phyloP scores from a whole-genome alignment of 805 yeast species.

The Pichia nanzhaoensis region DNA sequence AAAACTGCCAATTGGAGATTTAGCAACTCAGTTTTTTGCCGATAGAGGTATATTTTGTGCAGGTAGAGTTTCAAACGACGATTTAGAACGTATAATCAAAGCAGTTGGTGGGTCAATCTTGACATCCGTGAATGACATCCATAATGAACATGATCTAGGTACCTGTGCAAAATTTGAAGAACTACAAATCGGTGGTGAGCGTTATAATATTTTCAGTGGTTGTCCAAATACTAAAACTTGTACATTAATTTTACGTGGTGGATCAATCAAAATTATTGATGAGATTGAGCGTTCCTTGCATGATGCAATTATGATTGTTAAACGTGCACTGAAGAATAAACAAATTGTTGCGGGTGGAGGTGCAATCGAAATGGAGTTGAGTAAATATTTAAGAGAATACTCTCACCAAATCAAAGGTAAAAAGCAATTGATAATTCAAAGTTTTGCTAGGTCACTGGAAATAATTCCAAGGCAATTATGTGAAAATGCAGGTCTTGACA shows the following conservation, averaged over 20 bases:
- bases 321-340: conserved; percentile 84
- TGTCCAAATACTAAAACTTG: conserved; percentile 91
- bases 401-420: conserved; percentile 89
- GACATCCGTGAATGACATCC: conserved; percentile 66
- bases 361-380: conserved; percentile 96
- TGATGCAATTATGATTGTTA: conserved; percentile 98
- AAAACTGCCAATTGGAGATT: conserved; percentile 93
- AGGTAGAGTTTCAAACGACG: conserved; percentile 85
- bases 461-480: conserved; percentile 95
- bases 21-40: conserved; percentile 98
- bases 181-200: conserved; percentile 90
- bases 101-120: conserved; percentile 94
- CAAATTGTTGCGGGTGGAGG: conserved; percentile 98
- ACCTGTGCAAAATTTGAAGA: conserved; percentile 85
- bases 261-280: conserved; percentile 97
- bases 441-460: conserved; percentile 92
- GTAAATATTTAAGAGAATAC: conserved; percentile 79
- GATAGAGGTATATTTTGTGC: conserved; percentile 96
- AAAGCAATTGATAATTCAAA: conserved; percentile 86
- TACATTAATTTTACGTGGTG: conserved; percentile 91
- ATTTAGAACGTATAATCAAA: conserved; percentile 83
- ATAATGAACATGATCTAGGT: conserved; percentile 61
- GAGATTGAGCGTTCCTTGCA: conserved; percentile 97
- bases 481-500: conserved; percentile 98
- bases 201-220: conserved; percentile 89